A percentile compares a stretch with the other conserved stretches of the same genome.
phyloP scores from a whole-genome alignment of 208 protist genomes.

The Jaenimonas drosophilae region DNA sequence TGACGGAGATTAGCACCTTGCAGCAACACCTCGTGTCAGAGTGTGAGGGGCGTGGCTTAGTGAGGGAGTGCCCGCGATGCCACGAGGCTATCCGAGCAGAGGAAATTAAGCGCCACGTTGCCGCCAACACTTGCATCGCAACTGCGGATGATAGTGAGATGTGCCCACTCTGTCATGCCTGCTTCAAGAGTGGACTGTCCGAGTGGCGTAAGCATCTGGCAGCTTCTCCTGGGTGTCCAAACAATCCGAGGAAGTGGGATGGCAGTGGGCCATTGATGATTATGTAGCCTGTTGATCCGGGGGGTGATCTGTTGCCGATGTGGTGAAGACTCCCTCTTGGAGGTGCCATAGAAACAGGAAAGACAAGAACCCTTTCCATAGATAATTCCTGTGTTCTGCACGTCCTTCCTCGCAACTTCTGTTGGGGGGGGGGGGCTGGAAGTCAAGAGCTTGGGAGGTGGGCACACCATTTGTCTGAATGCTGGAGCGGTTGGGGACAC shows the following conservation, averaged over 20 bases:
- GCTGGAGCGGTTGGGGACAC: no score
- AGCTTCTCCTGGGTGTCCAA: conserved; percentile 62
- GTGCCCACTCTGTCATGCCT: conserved; percentile 79
- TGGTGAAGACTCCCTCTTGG: no score
- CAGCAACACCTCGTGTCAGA: conserved; percentile 85
- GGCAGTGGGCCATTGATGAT: conserved; percentile 46
- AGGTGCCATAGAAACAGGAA: no score
- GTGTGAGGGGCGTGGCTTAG: conserved; percentile 56
- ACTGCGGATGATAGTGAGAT: conserved; percentile 53
- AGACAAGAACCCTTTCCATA: no score
- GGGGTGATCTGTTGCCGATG: no score
- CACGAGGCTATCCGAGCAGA: conserved; percentile 73
- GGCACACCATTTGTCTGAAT: no score
- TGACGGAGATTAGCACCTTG: conserved; percentile 84
- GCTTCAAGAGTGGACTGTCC: conserved; percentile 46
- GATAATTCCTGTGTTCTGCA: no score
- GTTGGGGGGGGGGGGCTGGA: no score
- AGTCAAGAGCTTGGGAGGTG: no score
- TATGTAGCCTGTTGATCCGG: no score
- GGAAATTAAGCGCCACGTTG: conserved; percentile 67
- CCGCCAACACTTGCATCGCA: conserved; percentile 54
- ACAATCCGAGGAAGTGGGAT: conserved; percentile 82
- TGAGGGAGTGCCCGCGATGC: conserved; percentile 85
- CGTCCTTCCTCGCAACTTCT: no score
- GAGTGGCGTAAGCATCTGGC: conserved; percentile 79